phyloP scores from a whole-genome alignment of 176 grass and related monocot genomes.

The Chrysopogon serrulatus region DNA sequence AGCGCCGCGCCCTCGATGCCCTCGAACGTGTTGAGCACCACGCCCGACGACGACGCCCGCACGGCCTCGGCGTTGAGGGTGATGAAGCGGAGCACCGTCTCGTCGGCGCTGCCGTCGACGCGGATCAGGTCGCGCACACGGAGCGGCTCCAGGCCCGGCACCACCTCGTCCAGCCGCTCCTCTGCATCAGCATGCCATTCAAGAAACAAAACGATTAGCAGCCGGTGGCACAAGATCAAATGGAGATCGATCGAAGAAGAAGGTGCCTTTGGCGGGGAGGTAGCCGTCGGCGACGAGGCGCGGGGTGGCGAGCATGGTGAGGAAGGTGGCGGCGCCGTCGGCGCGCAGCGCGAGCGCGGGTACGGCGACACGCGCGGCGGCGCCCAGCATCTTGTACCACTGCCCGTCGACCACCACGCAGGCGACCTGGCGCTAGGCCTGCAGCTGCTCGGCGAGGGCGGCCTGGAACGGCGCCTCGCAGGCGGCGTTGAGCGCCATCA shows the following conservation, averaged over 20 bases:
- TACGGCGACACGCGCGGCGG: neutral
- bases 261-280: neutral
- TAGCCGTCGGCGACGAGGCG: neutral
- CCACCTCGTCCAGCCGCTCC: neutral
- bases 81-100: neutral
- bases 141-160: neutral
- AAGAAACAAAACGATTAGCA: too few species aligned
- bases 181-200: neutral
- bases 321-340: neutral
- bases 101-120: neutral
- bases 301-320: neutral
- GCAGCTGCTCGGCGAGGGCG: neutral
- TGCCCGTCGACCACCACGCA: conserved; percentile 15
- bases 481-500: neutral
- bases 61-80: neutral
- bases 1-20: conserved; percentile 25
- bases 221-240: neutral
- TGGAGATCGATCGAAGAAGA: too few species aligned
- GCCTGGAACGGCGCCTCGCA: conserved; percentile 16
- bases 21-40: conserved; percentile 28
- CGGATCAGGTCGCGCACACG: conserved; percentile 11
- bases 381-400: neutral
- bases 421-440: neutral
- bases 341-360: neutral
- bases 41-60: neutral